phyloP scores from a whole-genome alignment of 306 rosid genomes.

The Canavalia gladiata region DNA sequence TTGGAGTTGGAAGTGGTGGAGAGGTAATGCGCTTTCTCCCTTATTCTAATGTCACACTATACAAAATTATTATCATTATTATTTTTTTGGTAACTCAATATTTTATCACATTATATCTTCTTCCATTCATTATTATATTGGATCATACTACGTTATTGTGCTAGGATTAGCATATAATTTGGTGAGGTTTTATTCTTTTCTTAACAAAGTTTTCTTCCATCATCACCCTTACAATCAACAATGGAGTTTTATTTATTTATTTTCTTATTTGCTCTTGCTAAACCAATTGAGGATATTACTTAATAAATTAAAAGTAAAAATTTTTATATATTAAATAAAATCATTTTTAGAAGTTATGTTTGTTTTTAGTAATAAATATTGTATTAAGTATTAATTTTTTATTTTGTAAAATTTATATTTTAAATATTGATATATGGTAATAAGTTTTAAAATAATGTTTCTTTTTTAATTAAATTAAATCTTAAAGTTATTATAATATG shows the following conservation, averaged over 20 bases:
- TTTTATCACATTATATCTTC: slow-evolving; percentile 26
- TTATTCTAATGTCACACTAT: slow-evolving; percentile 43
- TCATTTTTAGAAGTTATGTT: too few species aligned
- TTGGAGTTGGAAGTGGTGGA: slow-evolving; percentile 32
- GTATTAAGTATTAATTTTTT: too few species aligned
- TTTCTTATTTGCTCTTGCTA: not conserved
- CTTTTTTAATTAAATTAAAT: too few species aligned
- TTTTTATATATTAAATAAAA: too few species aligned
- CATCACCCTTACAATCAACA: slow-evolving; percentile 23
- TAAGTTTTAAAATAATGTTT: too few species aligned
- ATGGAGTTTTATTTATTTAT: not conserved
- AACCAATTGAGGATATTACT: too few species aligned
- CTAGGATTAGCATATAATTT: slow-evolving; percentile 46
- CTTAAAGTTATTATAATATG: too few species aligned
- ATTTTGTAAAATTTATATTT: too few species aligned
- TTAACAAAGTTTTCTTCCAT: slow-evolving; percentile 48
- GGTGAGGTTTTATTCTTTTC: slow-evolving; percentile 51
- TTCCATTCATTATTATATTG: slow-evolving; percentile 48
- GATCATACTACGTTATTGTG: slow-evolving; percentile 47
- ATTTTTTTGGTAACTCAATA: slow-evolving; percentile 30
- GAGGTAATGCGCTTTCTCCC: slow-evolving; percentile 50
- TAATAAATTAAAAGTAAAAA: too few species aligned
- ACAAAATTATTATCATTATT: not conserved
- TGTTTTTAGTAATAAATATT: too few species aligned
- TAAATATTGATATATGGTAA: too few species aligned